Conservation (phyloP, 768 basidiomycete species). For the Tubosaeta brunneosetosa region DNA sequence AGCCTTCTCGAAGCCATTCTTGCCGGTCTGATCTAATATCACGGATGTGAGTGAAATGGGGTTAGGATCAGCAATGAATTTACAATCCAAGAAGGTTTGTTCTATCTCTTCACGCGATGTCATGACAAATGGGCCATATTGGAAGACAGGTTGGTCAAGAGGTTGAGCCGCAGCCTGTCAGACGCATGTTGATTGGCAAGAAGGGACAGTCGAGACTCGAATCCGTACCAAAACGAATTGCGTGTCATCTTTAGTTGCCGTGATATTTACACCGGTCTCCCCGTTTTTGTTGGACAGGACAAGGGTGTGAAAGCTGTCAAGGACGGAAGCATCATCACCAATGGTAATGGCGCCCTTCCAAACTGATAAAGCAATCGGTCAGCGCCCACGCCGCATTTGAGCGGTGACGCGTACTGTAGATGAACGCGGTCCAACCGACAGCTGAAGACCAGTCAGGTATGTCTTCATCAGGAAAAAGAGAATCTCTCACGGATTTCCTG, state of each 20-base stretch:
- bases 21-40: slow-evolving; percentile 57
- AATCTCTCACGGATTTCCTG: slow-evolving; percentile 68
- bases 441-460: slow-evolving; percentile 37
- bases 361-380: slow-evolving; percentile 14
- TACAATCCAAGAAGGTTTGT: slow-evolving; percentile 78
- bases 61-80: slow-evolving; percentile 19
- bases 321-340: slow-evolving; percentile 43
- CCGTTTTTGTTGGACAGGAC: slow-evolving; percentile 62
- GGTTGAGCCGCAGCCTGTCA: slow-evolving; percentile 78
- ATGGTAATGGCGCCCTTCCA: slow-evolving; percentile 56
- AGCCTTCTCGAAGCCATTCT: slow-evolving; percentile 90
- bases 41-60: slow-evolving; percentile 2
- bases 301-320: slow-evolving; percentile 70
- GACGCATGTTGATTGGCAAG: slow-evolving; percentile 3
- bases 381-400: neutral
- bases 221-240: slow-evolving; percentile 66
- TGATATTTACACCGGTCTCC: slow-evolving; percentile 67
- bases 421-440: slow-evolving; percentile 84
- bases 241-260: slow-evolving; percentile 54
- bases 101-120: slow-evolving; percentile 76
- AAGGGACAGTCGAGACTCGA: neutral
- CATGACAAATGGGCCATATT: slow-evolving; percentile 88
- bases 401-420: slow-evolving; percentile 58
- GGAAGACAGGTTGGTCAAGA: slow-evolving; percentile 81
- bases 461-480: neutral